phyloP scores from a whole-genome alignment of 31 red algal species.

The Porphyra umbilicalis region DNA sequence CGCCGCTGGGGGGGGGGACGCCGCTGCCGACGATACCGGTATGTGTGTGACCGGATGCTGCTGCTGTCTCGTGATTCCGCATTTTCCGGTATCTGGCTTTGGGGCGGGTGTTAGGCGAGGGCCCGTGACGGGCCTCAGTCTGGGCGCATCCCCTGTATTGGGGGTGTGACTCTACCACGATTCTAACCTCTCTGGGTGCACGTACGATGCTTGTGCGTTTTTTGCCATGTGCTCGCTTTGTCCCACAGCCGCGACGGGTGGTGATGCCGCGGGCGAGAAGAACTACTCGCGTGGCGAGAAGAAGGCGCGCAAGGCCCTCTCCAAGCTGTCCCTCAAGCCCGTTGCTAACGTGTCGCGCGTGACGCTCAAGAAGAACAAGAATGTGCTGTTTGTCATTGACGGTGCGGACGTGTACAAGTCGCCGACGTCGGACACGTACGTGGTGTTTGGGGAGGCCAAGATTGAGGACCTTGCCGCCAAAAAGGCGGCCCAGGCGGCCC shows the following conservation, averaged over 20 bases:
- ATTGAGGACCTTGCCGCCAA: constrained; percentile 83
- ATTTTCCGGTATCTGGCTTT: too few species aligned
- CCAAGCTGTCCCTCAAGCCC: constrained; percentile 87
- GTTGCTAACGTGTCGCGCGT: constrained; percentile 79
- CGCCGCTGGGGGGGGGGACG: constrained; percentile 32
- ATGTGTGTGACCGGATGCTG: too few species aligned
- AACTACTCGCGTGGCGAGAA: constrained; percentile 90
- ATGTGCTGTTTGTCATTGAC: constrained; percentile 87
- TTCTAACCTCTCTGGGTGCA: too few species aligned
- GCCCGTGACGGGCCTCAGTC: too few species aligned
- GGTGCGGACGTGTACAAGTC: constrained; percentile 96
- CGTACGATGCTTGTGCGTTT: background rate
- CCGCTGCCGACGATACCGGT: constrained; percentile 16
- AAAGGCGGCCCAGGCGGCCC: constrained; percentile 60
- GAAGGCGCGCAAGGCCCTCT: constrained; percentile 91
- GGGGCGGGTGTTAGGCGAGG: too few species aligned
- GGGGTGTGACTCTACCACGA: too few species aligned
- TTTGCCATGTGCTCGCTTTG: background rate
- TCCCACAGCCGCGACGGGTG: constrained; percentile 22
- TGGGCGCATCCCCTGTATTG: too few species aligned
- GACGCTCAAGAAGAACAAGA: constrained; percentile 88
- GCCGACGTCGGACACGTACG: constrained; percentile 89
- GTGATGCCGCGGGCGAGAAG: constrained; percentile 45
- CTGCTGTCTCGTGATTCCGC: too few species aligned
- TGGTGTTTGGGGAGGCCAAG: constrained; percentile 99